Percentiles rank a stretch among this genome's conserved stretches.
phyloP scores from a whole-genome alignment of 768 basidiomycete species.

The Mycena vulgaris region DNA sequence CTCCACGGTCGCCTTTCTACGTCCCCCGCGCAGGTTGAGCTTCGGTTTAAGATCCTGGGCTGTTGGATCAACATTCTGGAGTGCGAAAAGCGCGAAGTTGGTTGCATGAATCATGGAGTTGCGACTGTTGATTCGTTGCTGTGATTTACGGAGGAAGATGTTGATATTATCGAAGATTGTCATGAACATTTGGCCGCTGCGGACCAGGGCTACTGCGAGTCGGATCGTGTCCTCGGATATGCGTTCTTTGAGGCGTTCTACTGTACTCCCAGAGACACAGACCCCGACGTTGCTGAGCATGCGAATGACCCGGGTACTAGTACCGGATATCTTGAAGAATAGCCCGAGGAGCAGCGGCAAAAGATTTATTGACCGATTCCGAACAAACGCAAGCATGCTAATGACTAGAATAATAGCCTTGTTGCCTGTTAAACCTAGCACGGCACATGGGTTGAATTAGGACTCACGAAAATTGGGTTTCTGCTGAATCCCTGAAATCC shows the following conservation, averaged over 20 bases:
- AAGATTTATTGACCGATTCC: conserved; percentile 47
- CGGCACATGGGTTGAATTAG: neutral
- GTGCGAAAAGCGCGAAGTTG: conserved; percentile 39
- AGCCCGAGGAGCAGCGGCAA: conserved; percentile 46
- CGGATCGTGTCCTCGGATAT: conserved; percentile 45
- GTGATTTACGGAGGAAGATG: conserved; percentile 47
- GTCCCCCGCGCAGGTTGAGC: conserved; percentile 35
- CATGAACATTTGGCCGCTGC: conserved; percentile 35
- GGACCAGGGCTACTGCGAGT: conserved; percentile 40
- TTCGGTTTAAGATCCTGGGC: conserved; percentile 35
- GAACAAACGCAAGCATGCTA: conserved; percentile 43
- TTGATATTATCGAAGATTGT: conserved; percentile 53
- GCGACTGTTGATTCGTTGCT: conserved; percentile 47
- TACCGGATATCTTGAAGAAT: conserved; percentile 49
- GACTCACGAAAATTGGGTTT: conserved; percentile 40
- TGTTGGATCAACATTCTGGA: conserved; percentile 10
- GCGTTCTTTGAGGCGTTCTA: conserved; percentile 45
- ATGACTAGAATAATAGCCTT: conserved; percentile 37
- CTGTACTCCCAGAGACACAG: conserved; percentile 43
- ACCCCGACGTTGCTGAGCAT: conserved; percentile 47
- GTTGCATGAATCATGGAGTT: conserved; percentile 49
- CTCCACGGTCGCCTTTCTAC: conserved; percentile 26
- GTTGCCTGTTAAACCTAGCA: neutral
- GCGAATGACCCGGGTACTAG: conserved; percentile 44
- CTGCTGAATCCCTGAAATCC: conserved; percentile 36